phyloP scores from a whole-genome alignment of 78 protist species.

The Anaeramoeba flamelloides region DNA sequence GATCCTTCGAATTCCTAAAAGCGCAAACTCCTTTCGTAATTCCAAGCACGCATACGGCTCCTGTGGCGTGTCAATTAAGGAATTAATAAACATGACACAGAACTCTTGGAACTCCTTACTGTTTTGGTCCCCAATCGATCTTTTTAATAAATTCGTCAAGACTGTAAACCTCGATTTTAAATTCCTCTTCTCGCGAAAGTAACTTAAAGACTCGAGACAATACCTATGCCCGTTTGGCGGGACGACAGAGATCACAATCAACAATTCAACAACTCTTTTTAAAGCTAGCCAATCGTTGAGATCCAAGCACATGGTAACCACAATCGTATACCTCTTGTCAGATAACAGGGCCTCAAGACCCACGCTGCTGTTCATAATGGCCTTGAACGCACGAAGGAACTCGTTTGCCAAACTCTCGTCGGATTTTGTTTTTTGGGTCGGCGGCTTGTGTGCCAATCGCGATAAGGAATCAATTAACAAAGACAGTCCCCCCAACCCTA shows the following conservation, averaged over 20 bases:
- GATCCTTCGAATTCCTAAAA: not conserved
- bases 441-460: not conserved
- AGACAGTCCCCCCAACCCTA: not conserved
- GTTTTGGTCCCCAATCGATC: not conserved
- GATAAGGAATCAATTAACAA: not conserved
- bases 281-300: not conserved
- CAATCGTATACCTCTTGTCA: not conserved
- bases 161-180: not conserved
- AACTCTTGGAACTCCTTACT: not conserved
- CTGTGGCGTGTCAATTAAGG: not conserved
- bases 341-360: not conserved
- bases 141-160: not conserved
- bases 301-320: not conserved
- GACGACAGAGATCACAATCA: not conserved
- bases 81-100: not conserved
- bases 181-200: not conserved
- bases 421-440: not conserved
- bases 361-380: not conserved
- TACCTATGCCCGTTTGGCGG: not conserved
- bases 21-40: not conserved
- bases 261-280: not conserved
- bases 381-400: not conserved
- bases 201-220: not conserved
- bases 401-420: not conserved
- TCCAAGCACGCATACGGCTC: not conserved